These are phyloP conservation scores for Diplodia mutila DNA, from an alignment of 2,329 filamentous ascomycete species.

Conservation along the genomic window DNA sequence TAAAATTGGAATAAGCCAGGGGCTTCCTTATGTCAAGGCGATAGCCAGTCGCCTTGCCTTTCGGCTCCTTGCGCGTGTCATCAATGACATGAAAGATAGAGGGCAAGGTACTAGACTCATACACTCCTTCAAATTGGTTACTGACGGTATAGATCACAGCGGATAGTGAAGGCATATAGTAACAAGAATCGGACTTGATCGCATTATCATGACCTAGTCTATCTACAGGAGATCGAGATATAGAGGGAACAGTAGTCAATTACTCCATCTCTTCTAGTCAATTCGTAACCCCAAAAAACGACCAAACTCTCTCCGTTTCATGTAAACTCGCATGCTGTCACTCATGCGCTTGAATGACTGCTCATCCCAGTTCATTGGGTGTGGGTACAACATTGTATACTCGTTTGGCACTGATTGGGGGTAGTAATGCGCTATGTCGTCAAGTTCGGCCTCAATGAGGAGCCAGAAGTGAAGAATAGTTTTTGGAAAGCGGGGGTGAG, in stretches of 20 bases:
- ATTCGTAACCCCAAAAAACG: constrained; percentile 68
- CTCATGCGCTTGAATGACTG: constrained; percentile 40
- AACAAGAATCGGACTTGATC: too few relatives aligned
- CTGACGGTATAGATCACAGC: too few relatives aligned
- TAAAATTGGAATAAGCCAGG: neutral
- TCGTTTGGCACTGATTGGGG: constrained; percentile 65
- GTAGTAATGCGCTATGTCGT: constrained; percentile 72
- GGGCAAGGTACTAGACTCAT: too few relatives aligned
- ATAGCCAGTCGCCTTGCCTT: neutral
- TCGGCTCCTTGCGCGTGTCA: neutral
- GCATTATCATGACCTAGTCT: too few relatives aligned
- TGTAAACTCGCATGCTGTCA: constrained; percentile 45
- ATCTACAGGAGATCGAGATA: too few relatives aligned
- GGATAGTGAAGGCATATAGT: too few relatives aligned
- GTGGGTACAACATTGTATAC: constrained; percentile 67
- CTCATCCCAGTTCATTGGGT: constrained; percentile 66
- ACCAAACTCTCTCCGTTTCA: constrained; percentile 72
- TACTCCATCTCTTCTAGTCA: too few relatives aligned
- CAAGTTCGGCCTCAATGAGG: constrained; percentile 70
- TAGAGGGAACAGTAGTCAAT: too few relatives aligned
- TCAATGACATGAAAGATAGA: neutral
- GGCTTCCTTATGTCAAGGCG: neutral
- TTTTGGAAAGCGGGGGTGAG: constrained; percentile 67
- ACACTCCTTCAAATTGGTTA: too few relatives aligned
- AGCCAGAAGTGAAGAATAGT: constrained; percentile 75